Percentiles rank a stretch among this genome's conserved stretches.
Conservation (phyloP, 257 asterid genomes). For the Solanum ossicruentum region DNA sequence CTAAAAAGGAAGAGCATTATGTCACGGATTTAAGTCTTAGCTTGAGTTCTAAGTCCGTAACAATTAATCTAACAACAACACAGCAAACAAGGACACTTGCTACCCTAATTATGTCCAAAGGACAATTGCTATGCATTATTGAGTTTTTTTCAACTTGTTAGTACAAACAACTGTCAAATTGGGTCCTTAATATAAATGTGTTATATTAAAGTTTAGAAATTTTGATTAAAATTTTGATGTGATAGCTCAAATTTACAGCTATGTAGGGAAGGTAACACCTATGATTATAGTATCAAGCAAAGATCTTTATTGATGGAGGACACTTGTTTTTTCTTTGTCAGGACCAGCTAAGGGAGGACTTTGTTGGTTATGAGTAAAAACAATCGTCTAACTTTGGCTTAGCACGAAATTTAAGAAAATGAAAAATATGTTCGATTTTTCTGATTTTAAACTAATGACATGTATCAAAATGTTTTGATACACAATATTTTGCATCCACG, state of each 20-base stretch:
- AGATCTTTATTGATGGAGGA: constrained; percentile 2
- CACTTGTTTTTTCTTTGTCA: constrained; percentile 7
- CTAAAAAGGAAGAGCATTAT: background rate
- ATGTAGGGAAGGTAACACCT: constrained; percentile 1
- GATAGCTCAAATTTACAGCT: background rate
- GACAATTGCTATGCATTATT: background rate
- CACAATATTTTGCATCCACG: background rate
- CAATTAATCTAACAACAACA: background rate
- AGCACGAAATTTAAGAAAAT: background rate
- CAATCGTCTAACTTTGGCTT: background rate
- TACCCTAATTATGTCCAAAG: background rate
- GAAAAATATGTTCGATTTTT: background rate
- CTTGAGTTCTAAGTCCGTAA: no score
- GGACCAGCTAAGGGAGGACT: background rate
- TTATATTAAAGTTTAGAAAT: background rate
- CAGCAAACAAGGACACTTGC: background rate
- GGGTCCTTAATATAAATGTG: background rate
- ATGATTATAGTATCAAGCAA: background rate
- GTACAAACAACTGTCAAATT: background rate
- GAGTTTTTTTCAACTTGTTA: background rate
- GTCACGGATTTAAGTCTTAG: no score
- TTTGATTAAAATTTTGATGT: background rate
- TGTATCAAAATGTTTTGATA: background rate
- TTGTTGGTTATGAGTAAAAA: background rate
- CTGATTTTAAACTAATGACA: background rate